Base-by-base conservation (phyloP, 192 early-diverging fungal genomes). In the Spizellomyces punctatus region DNA sequence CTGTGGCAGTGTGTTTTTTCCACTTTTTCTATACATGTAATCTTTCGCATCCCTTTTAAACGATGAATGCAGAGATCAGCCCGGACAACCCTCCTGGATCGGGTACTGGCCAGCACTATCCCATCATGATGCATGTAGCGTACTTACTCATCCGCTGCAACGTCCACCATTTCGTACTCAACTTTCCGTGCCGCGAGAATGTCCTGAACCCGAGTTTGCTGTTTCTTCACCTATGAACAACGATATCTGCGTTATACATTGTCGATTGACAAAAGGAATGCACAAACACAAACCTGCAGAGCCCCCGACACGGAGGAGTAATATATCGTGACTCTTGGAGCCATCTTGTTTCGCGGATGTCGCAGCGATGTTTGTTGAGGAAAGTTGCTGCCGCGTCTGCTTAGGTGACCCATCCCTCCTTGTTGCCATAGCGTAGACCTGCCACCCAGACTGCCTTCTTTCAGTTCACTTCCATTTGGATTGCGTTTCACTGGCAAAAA, bases 341-440 rank as follows among this genome's bases (percentile, higher is more conserved):
- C 0, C 90, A 95, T 74, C 87, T 93, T 66, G 93, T 91, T 36
- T 91, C 91, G 27, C 27, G 27, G 27, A 36, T 36, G 27, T 36
- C 27, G 27, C 27, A 36, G n/a, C n/a, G 27, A 36, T 36, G 27
- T 36, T 0, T 36, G 27, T 36, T 36, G 27, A 50, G 5, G 50
- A 0, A 62, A 41, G 1, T 36, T 36, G 27, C 27, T 36, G 27
- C 27, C 27, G 27, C 27, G 27, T 36, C 27, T 36, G 27, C 27
- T 36, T 36, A 36, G 27, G 27, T 36, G 27, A 36, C 27, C 27
- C 0, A 36, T 36, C 3, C 27, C 27, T 36, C 27, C 27, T 36
- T 36, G 27, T 36, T 36, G 27, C 27, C 27, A 36, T 36, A 36
- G 27, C 27, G 27, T 36, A 36, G 27, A n/a, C 27, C 27, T 36